These are phyloP conservation scores for Cystofilobasidium ferigula DNA, from an alignment of 768 basidiomycete genomes.

Conservation along the genomic window DNA sequence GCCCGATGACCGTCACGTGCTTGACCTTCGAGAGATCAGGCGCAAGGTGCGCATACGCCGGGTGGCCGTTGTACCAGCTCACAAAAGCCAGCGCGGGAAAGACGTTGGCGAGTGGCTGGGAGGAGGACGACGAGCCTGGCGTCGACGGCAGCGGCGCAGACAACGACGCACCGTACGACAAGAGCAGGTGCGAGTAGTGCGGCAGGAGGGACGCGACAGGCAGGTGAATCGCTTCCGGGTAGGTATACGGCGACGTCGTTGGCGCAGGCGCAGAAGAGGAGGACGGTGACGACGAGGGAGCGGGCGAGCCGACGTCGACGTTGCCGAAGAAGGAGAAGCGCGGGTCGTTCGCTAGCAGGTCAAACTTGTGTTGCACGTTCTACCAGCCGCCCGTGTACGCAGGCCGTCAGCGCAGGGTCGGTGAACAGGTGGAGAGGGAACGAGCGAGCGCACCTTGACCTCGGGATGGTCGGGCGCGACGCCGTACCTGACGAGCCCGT, in stretches of 20 bases:
- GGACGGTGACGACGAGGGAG: neutral
- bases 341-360: slow-evolving; percentile 61
- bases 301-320: slow-evolving; percentile 41
- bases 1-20: slow-evolving; percentile 78
- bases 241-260: slow-evolving; percentile 37
- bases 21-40: slow-evolving; percentile 48
- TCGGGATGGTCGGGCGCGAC: slow-evolving; percentile 98
- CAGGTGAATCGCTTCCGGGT: slow-evolving; percentile 50
- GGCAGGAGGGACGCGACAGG: slow-evolving; percentile 52
- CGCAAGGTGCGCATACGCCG: slow-evolving; percentile 54
- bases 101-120: slow-evolving; percentile 42
- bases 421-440: neutral
- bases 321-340: slow-evolving; percentile 88
- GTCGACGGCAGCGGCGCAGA: slow-evolving; percentile 46
- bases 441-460: slow-evolving; percentile 58
- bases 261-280: slow-evolving; percentile 46
- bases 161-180: slow-evolving; percentile 73
- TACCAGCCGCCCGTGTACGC: slow-evolving; percentile 37
- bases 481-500: slow-evolving; percentile 88
- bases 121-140: slow-evolving; percentile 44
- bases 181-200: slow-evolving; percentile 73
- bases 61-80: slow-evolving; percentile 94
- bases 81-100: slow-evolving; percentile 72
- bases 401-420: too few relatives aligned
- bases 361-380: slow-evolving; percentile 97